Conservation (phyloP, 495 filamentous ascomycete genomes). For the Xylaria curta region DNA sequence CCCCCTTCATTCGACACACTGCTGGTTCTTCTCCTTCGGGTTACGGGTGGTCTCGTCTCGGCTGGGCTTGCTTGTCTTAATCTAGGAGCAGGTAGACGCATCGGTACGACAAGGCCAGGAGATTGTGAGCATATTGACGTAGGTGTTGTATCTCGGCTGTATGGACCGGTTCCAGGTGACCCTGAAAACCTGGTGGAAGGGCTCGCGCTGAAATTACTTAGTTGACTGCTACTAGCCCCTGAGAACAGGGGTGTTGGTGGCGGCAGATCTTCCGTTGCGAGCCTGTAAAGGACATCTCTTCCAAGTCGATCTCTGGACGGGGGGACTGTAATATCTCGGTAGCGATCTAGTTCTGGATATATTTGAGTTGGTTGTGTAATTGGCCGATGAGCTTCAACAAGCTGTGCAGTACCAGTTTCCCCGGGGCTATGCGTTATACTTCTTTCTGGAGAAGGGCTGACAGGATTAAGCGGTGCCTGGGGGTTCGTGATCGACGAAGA, state of each 20-base stretch:
- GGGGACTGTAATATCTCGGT: conserved; percentile 48
- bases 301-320: conserved; percentile 35
- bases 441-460: conserved; percentile 41
- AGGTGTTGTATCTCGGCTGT: conserved; percentile 90
- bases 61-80: conserved; percentile 69
- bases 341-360: conserved; percentile 62
- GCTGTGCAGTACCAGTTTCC: conserved; percentile 45
- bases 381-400: conserved; percentile 41
- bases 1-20: conserved; percentile 59
- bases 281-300: conserved; percentile 50
- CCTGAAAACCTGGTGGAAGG: conserved; percentile 94
- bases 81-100: conserved; percentile 64
- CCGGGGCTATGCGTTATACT: conserved; percentile 48
- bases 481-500: conserved; percentile 48
- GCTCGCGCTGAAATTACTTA: conserved; percentile 71
- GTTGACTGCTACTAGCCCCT: conserved; percentile 55
- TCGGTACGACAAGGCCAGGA: conserved; percentile 69
- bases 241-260: conserved; percentile 70
- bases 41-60: conserved; percentile 72
- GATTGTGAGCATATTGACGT: conserved; percentile 98
- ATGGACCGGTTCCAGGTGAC: conserved; percentile 79
- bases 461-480: conserved; percentile 40
- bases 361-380: conserved; percentile 46
- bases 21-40: conserved; percentile 62
- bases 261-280: conserved; percentile 66